Conservation (phyloP, 1,284 basidiomycete species). For the Leccinum insolens region DNA sequence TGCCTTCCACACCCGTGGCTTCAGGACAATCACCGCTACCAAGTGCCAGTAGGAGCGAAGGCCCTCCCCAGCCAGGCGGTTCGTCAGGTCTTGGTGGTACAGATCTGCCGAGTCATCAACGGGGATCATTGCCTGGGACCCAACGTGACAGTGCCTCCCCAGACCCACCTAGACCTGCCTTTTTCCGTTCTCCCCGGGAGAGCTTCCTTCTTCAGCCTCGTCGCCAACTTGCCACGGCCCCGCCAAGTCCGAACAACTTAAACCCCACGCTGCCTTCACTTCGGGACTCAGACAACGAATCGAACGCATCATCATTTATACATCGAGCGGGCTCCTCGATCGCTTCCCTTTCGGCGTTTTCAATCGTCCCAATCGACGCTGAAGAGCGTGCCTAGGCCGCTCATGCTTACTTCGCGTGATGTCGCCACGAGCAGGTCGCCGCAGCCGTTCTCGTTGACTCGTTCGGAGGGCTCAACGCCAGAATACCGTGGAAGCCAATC, state of each 20-base stretch:
- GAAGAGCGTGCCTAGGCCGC: constrained; percentile 55
- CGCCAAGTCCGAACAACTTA: constrained; percentile 41
- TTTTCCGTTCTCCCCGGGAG: constrained; percentile 61
- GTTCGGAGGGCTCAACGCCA: constrained; percentile 43
- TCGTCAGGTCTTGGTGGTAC: constrained; percentile 15
- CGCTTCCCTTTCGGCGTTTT: constrained; percentile 47
- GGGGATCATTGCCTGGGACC: constrained; percentile 47
- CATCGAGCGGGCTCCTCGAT: constrained; percentile 43
- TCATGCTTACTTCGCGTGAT: constrained; percentile 54
- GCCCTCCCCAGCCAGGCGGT: constrained; percentile 14
- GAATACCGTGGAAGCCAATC: constrained; percentile 24
- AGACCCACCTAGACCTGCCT: constrained; percentile 57
- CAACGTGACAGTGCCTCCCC: constrained; percentile 40
- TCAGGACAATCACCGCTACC: constrained; percentile 14
- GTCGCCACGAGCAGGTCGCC: constrained; percentile 40
- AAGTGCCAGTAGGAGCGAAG: constrained; percentile 22
- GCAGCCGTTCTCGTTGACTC: constrained; percentile 24
- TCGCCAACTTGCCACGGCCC: constrained; percentile 37
- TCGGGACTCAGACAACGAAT: constrained; percentile 37
- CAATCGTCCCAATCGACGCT: constrained; percentile 24
- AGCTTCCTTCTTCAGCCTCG: constrained; percentile 47
- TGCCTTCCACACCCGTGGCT: constrained; percentile 7
- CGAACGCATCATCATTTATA: constrained; percentile 30
- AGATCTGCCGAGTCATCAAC: constrained; percentile 25
- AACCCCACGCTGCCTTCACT: constrained; percentile 23